Conservation (phyloP, 352 stramenopile genomes). For the Pythium sp. region DNA sequence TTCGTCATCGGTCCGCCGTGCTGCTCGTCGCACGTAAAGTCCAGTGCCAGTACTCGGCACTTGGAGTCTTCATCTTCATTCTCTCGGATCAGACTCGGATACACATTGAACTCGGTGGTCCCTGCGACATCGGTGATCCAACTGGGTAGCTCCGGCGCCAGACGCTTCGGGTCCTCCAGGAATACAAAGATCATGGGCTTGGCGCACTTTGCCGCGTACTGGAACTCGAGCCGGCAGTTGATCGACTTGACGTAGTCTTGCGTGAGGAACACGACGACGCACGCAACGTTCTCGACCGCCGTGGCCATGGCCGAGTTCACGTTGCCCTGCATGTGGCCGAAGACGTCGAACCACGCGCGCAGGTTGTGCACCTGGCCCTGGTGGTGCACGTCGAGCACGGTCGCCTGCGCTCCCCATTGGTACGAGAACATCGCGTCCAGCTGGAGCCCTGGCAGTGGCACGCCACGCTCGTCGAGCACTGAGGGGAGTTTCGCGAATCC, state of each 20-base stretch:
- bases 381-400: conserved; percentile 41
- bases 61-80: neutral
- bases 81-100: conserved; percentile 27
- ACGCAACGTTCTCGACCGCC: conserved; percentile 52
- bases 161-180: conserved; percentile 29
- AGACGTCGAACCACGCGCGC: conserved; percentile 56
- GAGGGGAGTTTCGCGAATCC: conserved; percentile 25
- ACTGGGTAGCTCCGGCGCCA: conserved; percentile 22
- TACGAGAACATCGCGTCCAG: conserved; percentile 64
- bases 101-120: conserved; percentile 33
- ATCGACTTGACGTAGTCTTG: conserved; percentile 41
- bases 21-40: conserved; percentile 28
- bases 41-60: conserved; percentile 28
- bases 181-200: conserved; percentile 51
- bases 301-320: conserved; percentile 61
- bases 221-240: conserved; percentile 61
- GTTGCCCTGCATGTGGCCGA: conserved; percentile 64
- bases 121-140: conserved; percentile 39
- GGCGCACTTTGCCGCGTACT: conserved; percentile 35
- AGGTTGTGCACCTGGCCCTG: conserved; percentile 36
- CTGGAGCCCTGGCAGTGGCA: conserved; percentile 33
- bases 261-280: conserved; percentile 55
- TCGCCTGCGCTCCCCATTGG: conserved; percentile 42
- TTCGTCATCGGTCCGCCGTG: conserved; percentile 29
- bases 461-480: conserved; percentile 36